Conservation (phyloP, 306 rosid genomes). For the Potentilla sterilis region DNA sequence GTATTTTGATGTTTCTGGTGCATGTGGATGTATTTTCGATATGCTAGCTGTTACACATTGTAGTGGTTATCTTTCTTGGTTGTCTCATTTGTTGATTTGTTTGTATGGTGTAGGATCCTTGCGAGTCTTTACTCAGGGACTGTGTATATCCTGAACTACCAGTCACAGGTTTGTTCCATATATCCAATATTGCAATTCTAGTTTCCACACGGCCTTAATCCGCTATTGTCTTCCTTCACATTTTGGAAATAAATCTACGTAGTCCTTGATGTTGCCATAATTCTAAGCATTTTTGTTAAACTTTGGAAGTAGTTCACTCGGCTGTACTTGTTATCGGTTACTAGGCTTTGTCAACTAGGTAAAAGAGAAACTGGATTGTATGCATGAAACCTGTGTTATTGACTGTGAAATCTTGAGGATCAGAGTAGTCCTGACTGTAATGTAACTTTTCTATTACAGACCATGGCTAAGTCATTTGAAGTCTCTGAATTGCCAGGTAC, state of each 20-base stretch:
- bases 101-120: conserved; percentile 62
- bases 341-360: background rate
- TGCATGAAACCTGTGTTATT: background rate
- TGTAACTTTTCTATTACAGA: conserved; percentile 50
- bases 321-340: background rate
- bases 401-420: background rate
- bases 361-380: background rate
- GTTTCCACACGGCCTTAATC: background rate
- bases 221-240: background rate
- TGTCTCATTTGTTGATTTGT: background rate
- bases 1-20: background rate
- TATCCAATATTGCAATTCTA: background rate
- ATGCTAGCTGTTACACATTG: background rate
- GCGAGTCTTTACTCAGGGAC: conserved; percentile 97
- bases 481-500: conserved; percentile 92
- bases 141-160: conserved; percentile 92
- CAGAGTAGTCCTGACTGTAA: conserved; percentile 18
- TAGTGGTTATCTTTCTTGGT: background rate
- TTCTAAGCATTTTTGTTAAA: background rate
- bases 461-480: conserved; percentile 89
- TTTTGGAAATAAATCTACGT: background rate
- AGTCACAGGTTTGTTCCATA: conserved; percentile 64
- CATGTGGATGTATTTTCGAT: background rate
- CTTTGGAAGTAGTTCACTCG: background rate
- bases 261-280: background rate